Evolutionary conservation across 148 eudicot genomes (phyloP).

Genomic region (Vaccinium macrocarpon): DNA sequence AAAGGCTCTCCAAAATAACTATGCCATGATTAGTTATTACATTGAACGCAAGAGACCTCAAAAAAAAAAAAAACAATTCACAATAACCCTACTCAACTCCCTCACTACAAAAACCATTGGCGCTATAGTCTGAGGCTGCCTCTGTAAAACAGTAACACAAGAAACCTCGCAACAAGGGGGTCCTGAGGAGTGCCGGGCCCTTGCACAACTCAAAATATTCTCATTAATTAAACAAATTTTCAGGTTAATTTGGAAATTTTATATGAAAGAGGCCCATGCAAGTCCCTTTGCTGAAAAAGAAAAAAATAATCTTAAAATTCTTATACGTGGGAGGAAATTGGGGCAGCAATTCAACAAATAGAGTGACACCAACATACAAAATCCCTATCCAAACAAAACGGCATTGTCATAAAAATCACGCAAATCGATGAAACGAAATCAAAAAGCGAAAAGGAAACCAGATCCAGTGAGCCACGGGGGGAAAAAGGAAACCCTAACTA

Average conservation of each 20-base stretch:
- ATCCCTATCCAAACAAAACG: constrained; percentile 8
- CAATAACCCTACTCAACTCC: neutral
- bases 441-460: constrained; percentile 11
- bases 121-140: neutral
- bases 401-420: constrained; percentile 7
- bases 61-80: neutral
- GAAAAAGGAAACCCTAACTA: constrained; percentile 26
- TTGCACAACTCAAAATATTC: too few species aligned
- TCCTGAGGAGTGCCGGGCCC: too few species aligned
- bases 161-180: neutral
- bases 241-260: too few species aligned
- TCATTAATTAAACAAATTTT: too few species aligned
- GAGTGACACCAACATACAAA: constrained; percentile 16
- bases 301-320: too few species aligned
- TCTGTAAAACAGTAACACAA: neutral
- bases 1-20: neutral
- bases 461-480: constrained; percentile 23
- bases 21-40: neutral
- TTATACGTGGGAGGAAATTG: too few species aligned
- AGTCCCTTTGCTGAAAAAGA: too few species aligned
- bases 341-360: neutral
- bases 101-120: neutral
- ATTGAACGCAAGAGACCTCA: neutral
- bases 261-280: too few species aligned
- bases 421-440: constrained; percentile 8